These are phyloP conservation scores for Colletotrichum sp. DNA, from an alignment of 2,329 filamentous ascomycete species.

Conservation along the genomic window DNA sequence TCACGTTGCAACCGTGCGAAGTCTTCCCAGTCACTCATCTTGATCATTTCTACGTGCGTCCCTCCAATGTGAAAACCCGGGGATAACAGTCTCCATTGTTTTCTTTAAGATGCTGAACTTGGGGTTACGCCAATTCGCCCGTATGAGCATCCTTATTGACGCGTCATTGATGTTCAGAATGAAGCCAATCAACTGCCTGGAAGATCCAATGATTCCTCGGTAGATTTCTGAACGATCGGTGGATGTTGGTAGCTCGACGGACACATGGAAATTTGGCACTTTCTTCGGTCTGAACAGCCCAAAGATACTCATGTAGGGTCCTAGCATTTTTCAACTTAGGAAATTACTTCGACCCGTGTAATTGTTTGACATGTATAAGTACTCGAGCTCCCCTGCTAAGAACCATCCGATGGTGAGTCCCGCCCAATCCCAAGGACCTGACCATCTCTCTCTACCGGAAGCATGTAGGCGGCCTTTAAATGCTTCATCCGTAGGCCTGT, in stretches of 20 bases:
- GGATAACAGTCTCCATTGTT: not conserved
- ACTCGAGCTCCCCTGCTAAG: not conserved
- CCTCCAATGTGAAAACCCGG: not conserved
- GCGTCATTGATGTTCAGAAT: not conserved
- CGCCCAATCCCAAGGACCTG: not conserved
- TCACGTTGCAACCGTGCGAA: too few species aligned
- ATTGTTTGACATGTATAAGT: too few species aligned
- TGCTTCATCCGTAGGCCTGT: not conserved
- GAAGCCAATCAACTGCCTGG: not conserved
- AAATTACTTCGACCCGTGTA: not conserved
- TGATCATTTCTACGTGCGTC: too few species aligned
- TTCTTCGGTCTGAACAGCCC: too few species aligned
- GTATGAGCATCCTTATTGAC: not conserved
- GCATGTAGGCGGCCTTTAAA: not conserved
- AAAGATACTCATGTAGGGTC: too few species aligned
- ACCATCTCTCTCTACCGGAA: not conserved
- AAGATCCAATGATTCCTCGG: not conserved
- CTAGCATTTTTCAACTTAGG: not conserved
- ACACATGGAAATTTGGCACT: too few species aligned
- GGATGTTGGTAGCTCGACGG: too few species aligned
- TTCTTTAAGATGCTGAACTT: not conserved
- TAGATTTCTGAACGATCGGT: not conserved
- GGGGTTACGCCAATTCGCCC: not conserved
- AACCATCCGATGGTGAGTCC: not conserved
- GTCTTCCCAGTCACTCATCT: too few species aligned